These are phyloP conservation scores for Gossypium rotundifolium DNA, from an alignment of 345 rosid genomes.

Conservation along the genomic window DNA sequence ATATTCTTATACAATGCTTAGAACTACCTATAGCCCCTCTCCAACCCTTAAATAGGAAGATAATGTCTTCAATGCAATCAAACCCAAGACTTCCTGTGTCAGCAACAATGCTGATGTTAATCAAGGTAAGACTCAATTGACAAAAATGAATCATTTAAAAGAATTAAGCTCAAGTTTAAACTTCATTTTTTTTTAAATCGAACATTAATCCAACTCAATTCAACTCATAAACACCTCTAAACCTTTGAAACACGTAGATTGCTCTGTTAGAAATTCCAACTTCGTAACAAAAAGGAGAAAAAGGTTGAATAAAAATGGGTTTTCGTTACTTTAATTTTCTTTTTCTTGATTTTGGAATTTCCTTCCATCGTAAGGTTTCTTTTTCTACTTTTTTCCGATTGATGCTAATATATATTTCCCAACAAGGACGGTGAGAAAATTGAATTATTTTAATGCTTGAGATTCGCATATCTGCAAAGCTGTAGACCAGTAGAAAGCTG, in stretches of 20 bases:
- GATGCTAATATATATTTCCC: neutral
- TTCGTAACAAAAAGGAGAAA: neutral
- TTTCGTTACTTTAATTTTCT: neutral
- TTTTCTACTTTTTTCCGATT: neutral
- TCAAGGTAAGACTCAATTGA: too few relatives aligned
- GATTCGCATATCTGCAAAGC: neutral
- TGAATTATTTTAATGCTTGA: neutral
- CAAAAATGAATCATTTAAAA: too few relatives aligned
- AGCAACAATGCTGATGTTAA: too few relatives aligned
- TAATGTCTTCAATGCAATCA: rapidly evolving
- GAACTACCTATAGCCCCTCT: too few relatives aligned
- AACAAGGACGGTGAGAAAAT: neutral
- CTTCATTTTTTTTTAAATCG: too few relatives aligned
- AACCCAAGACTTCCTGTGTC: rapidly evolving
- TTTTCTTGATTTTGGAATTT: neutral
- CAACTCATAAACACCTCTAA: too few relatives aligned
- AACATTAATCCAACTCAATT: too few relatives aligned
- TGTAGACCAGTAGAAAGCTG: neutral
- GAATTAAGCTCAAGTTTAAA: too few relatives aligned
- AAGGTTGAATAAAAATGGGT: neutral
- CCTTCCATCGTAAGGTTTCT: neutral
- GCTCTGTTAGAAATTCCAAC: neutral
- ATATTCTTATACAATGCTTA: too few relatives aligned
- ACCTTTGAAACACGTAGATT: too few relatives aligned
- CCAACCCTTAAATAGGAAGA: too few relatives aligned